Percentiles rank a stretch among this genome's conserved stretches.
Evolutionary conservation across 371 early-diverging fungal species (phyloP).

Genomic region (Chytridium lagenaria): DNA sequence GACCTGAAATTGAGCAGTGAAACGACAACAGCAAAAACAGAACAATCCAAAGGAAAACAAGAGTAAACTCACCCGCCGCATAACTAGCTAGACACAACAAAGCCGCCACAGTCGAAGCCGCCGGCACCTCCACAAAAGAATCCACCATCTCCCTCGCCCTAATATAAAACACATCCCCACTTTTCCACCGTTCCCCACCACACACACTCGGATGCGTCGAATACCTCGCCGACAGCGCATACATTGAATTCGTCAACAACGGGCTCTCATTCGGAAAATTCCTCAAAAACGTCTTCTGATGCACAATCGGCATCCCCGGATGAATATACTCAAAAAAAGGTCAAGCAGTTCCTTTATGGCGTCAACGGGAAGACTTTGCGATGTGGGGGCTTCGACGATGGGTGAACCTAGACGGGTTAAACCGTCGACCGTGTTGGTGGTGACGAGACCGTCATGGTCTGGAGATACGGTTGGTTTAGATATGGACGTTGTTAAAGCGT

Average conservation of each 20-base stretch:
- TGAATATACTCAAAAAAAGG: slow-evolving; percentile 72
- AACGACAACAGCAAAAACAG: no score
- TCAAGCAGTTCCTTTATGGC: slow-evolving; percentile 70
- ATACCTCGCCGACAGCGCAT: slow-evolving; percentile 71
- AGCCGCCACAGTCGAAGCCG: slow-evolving; percentile 69
- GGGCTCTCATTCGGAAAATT: slow-evolving; percentile 36
- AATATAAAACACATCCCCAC: slow-evolving; percentile 32
- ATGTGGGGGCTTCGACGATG: background rate
- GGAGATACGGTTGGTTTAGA: background rate
- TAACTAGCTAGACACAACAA: slow-evolving; percentile 71
- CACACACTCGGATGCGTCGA: slow-evolving; percentile 62
- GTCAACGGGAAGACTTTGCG: slow-evolving; percentile 55
- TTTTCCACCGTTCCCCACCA: background rate
- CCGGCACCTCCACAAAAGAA: slow-evolving; percentile 66
- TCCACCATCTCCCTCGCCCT: slow-evolving; percentile 57
- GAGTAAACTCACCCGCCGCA: slow-evolving; percentile 34
- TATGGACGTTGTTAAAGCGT: background rate
- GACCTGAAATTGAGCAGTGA: no score
- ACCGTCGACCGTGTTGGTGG: background rate
- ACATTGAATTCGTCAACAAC: slow-evolving; percentile 73
- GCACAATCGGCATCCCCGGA: slow-evolving; percentile 69
- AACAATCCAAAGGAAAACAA: no score
- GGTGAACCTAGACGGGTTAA: background rate
- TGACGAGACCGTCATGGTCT: background rate
- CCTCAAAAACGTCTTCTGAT: slow-evolving; percentile 68